Evolutionary conservation across 2,329 filamentous ascomycete genomes (phyloP).

Genomic region (Cladosporium sp.): DNA sequence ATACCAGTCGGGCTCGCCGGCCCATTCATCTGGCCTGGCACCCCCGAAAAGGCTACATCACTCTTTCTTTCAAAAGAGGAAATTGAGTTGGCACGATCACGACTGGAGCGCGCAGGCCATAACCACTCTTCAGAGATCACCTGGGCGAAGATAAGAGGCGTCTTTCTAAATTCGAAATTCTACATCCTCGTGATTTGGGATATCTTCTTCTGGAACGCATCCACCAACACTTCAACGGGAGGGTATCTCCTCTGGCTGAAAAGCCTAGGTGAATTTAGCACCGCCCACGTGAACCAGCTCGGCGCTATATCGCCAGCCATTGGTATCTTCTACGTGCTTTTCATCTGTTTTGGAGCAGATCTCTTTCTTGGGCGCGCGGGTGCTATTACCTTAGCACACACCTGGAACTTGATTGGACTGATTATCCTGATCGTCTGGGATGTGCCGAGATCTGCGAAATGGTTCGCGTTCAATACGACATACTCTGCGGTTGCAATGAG

Average conservation of each 20-base stretch:
- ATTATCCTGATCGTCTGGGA: constrained; percentile 54
- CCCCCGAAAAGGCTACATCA: constrained; percentile 47
- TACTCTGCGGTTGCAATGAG: constrained; percentile 51
- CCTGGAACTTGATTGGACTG: constrained; percentile 51
- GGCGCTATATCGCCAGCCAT: constrained; percentile 51
- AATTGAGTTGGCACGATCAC: constrained; percentile 31
- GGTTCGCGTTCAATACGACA: constrained; percentile 51
- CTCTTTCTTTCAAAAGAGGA: constrained; percentile 35
- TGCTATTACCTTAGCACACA: constrained; percentile 50
- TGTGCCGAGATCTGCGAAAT: constrained; percentile 51
- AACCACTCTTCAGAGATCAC: constrained; percentile 24
- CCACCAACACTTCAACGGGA: constrained; percentile 44
- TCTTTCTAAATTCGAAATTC: constrained; percentile 44
- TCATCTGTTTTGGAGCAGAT: constrained; percentile 54
- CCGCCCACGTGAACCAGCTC: constrained; percentile 48
- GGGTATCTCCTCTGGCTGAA: constrained; percentile 58
- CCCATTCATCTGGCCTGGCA: constrained; percentile 47
- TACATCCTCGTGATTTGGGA: constrained; percentile 50
- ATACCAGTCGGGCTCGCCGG: constrained; percentile 50
- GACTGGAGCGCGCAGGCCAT: constrained; percentile 41
- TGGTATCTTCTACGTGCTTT: constrained; percentile 54
- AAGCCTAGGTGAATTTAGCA: constrained; percentile 46
- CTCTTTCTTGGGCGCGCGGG: constrained; percentile 50
- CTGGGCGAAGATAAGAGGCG: constrained; percentile 24
- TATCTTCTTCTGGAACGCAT: constrained; percentile 55